Conservation (phyloP, 2,329 filamentous ascomycete species). For the Colletotrichum chlorophyti region DNA sequence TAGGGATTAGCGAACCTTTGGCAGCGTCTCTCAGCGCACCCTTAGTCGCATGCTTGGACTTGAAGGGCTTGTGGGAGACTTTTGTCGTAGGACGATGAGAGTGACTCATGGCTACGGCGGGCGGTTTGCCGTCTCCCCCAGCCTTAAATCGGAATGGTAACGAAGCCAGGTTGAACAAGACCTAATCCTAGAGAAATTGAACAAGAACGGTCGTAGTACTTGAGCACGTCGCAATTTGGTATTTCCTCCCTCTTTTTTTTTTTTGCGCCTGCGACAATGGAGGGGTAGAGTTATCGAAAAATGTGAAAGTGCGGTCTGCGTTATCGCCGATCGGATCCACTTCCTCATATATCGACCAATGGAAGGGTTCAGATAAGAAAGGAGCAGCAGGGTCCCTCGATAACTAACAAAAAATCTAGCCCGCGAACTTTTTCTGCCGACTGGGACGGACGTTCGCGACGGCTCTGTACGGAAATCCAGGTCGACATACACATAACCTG, state of each 20-base stretch:
- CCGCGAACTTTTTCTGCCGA: constrained; percentile 6
- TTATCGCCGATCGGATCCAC: constrained; percentile 37
- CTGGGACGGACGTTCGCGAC: constrained; percentile 12
- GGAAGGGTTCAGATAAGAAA: constrained; percentile 33
- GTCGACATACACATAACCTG: background rate
- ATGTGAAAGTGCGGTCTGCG: too few relatives aligned
- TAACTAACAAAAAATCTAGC: constrained; percentile 25
- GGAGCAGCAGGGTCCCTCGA: constrained; percentile 12
- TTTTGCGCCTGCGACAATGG: constrained; percentile 10
- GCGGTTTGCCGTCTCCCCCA: constrained; percentile 77
- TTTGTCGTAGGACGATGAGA: constrained; percentile 96
- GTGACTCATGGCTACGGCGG: constrained; percentile 71
- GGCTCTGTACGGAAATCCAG: background rate
- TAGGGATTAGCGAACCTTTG: constrained; percentile 68
- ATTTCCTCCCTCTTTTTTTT: constrained; percentile 10
- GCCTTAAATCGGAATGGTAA: constrained; percentile 90
- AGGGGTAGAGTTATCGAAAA: constrained; percentile 7
- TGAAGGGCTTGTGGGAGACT: constrained; percentile 86
- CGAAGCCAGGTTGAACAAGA: constrained; percentile 63
- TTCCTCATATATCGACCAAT: constrained; percentile 39
- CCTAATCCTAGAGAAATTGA: constrained; percentile 12
- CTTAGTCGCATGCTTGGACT: constrained; percentile 90
- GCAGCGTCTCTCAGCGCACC: constrained; percentile 81
- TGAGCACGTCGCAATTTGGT: constrained; percentile 2
- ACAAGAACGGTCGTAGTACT: background rate